phyloP scores from a whole-genome alignment of 2,329 filamentous ascomycete species.

The Fusarium coffeatum region DNA sequence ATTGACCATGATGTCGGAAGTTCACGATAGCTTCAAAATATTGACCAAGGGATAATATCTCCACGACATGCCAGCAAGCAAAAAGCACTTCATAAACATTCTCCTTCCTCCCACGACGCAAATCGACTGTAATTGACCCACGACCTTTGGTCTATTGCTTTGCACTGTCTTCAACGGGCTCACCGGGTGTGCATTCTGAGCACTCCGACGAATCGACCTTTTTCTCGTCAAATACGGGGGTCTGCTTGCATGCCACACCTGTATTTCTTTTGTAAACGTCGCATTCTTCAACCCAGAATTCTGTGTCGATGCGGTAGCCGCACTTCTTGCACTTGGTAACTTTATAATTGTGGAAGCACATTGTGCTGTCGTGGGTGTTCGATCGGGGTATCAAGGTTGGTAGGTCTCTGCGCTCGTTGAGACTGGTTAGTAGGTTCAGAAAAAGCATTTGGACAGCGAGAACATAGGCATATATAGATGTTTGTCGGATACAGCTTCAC shows the following conservation, averaged over 20 bases:
- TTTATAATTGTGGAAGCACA: slow-evolving; percentile 14
- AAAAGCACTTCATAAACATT: not conserved
- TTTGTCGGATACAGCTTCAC: not conserved
- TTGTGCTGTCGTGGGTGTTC: not conserved
- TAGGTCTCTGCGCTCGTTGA: not conserved
- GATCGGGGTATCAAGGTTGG: not conserved
- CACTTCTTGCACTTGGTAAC: slow-evolving; percentile 2
- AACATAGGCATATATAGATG: not conserved
- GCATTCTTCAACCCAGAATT: not conserved
- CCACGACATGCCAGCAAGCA: fast-evolving
- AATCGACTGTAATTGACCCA: not conserved
- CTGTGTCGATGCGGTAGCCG: not conserved
- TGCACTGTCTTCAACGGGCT: not conserved
- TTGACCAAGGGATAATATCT: fast-evolving
- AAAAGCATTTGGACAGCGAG: fast-evolving
- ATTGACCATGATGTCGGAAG: fast-evolving
- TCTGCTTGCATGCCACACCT: not conserved
- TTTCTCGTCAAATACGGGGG: not conserved
- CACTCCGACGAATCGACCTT: not conserved
- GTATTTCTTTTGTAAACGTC: not conserved
- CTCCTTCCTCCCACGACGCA: not conserved
- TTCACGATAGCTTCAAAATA: not conserved
- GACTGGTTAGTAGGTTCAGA: not conserved
- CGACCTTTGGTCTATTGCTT: fast-evolving
- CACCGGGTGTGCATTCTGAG: not conserved